Evolutionary conservation across 768 basidiomycete species (phyloP).

Genomic region (Boletus subparvulus): DNA sequence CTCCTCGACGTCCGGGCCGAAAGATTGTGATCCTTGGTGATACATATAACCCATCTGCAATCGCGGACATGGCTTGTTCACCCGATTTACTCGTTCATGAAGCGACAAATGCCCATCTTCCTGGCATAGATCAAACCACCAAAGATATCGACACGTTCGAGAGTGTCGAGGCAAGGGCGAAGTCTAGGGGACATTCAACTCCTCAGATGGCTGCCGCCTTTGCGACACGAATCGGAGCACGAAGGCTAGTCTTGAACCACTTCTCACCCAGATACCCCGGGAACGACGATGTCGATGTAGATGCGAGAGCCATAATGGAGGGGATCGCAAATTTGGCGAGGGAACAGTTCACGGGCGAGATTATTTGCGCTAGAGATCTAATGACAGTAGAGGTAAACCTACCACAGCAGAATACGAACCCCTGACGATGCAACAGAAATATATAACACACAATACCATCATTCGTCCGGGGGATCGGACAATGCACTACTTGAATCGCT

Average conservation of each 20-base stretch:
- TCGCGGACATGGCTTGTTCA: constrained; percentile 56
- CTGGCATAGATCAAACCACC: constrained; percentile 56
- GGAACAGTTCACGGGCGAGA: constrained; percentile 51
- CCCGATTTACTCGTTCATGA: constrained; percentile 83
- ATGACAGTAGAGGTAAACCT: constrained; percentile 64
- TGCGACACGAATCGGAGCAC: constrained; percentile 62
- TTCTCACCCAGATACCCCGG: constrained; percentile 82
- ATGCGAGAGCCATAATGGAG: constrained; percentile 56
- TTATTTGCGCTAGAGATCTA: constrained; percentile 71
- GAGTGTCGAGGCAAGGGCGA: constrained; percentile 60
- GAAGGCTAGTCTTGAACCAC: constrained; percentile 73
- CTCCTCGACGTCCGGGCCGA: constrained; percentile 61
- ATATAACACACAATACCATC: constrained; percentile 8
- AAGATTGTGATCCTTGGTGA: constrained; percentile 85
- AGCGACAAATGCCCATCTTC: constrained; percentile 84
- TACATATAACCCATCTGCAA: constrained; percentile 75
- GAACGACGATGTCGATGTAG: constrained; percentile 50
- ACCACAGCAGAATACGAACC: constrained; percentile 21
- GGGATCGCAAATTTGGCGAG: constrained; percentile 60
- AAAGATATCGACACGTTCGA: constrained; percentile 62
- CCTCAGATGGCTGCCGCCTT: constrained; percentile 88
- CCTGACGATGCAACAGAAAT: constrained; percentile 5
- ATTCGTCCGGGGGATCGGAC: constrained; percentile 71
- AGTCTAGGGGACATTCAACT: constrained; percentile 84
- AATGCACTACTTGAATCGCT: constrained; percentile 77